Conservation (phyloP, 78 protist genomes). For the Blattamonas nauphoetae region DNA sequence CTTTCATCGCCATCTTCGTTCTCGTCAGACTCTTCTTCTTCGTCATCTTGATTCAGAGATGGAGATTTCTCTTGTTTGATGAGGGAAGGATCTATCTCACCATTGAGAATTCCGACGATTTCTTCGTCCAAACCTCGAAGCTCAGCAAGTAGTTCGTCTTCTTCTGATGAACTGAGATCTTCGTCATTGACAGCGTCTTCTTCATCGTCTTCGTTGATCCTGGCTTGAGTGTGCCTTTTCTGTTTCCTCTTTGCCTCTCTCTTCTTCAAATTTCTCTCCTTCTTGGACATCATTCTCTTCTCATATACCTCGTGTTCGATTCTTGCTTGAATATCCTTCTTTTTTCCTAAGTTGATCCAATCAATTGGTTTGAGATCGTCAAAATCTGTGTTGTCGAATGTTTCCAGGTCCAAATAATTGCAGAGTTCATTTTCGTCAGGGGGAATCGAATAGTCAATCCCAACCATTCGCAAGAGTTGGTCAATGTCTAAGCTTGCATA, state of each 20-base stretch:
- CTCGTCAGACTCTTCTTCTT: background rate
- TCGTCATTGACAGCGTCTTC: background rate
- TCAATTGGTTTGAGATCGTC: constrained; percentile 46
- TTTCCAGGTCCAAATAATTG: constrained; percentile 27
- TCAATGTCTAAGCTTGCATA: constrained; percentile 21
- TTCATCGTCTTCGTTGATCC: background rate
- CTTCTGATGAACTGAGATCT: background rate
- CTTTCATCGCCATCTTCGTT: background rate
- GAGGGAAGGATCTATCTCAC: background rate
- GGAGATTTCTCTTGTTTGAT: background rate
- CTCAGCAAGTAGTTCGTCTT: background rate
- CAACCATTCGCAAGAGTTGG: constrained; percentile 18
- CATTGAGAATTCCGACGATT: background rate
- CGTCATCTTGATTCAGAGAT: background rate
- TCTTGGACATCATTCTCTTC: background rate
- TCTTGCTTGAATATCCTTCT: background rate
- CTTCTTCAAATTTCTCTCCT: background rate
- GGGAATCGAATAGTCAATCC: constrained; percentile 26
- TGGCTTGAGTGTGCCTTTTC: background rate
- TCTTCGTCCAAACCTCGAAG: background rate
- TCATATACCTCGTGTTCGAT: too few relatives aligned
- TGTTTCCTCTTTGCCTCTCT: background rate
- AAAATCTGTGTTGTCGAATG: constrained; percentile 53
- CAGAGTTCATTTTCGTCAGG: background rate
- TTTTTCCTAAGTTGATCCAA: constrained; percentile 38